These are phyloP conservation scores for Wickerhamomyces xylosicus DNA, from an alignment of 805 yeast genomes.

Conservation along the genomic window DNA sequence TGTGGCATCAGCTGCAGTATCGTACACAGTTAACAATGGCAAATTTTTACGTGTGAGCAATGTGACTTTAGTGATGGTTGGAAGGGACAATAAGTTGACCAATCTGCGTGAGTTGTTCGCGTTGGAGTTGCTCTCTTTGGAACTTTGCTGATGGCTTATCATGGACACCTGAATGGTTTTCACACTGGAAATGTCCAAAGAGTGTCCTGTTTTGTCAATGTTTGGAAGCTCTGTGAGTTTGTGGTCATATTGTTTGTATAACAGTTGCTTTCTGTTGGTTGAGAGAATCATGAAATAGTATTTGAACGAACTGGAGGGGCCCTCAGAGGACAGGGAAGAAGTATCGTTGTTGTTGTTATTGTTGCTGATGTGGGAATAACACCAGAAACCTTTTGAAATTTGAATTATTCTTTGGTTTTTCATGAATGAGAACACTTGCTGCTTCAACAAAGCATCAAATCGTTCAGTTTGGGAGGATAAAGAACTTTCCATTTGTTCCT, in stretches of 20 bases:
- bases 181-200: slow-evolving; percentile 22
- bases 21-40: slow-evolving; percentile 48
- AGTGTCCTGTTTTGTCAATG: slow-evolving; percentile 45
- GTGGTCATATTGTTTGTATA: slow-evolving; percentile 47
- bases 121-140: slow-evolving; percentile 12
- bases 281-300: slow-evolving; percentile 52
- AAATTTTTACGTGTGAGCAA: slow-evolving; percentile 33
- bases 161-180: too few relatives aligned
- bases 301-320: slow-evolving; percentile 17
- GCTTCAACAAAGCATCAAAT: slow-evolving; percentile 39
- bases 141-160: too few relatives aligned
- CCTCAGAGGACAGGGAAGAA: slow-evolving; percentile 6
- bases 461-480: slow-evolving; percentile 38
- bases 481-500: slow-evolving; percentile 21
- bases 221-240: slow-evolving; percentile 41
- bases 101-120: slow-evolving; percentile 33
- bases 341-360: slow-evolving; percentile 4
- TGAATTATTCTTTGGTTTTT: slow-evolving; percentile 65
- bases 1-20: slow-evolving; percentile 54
- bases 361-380: slow-evolving; percentile 48
- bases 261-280: slow-evolving; percentile 51
- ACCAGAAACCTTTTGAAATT: slow-evolving; percentile 76
- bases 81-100: slow-evolving; percentile 48
- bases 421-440: slow-evolving; percentile 61
- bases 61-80: slow-evolving; percentile 44